A percentile compares a stretch with the other conserved stretches of the same genome.
phyloP scores from a whole-genome alignment of 768 basidiomycete species.

The Gloeostereum incarnatum region DNA sequence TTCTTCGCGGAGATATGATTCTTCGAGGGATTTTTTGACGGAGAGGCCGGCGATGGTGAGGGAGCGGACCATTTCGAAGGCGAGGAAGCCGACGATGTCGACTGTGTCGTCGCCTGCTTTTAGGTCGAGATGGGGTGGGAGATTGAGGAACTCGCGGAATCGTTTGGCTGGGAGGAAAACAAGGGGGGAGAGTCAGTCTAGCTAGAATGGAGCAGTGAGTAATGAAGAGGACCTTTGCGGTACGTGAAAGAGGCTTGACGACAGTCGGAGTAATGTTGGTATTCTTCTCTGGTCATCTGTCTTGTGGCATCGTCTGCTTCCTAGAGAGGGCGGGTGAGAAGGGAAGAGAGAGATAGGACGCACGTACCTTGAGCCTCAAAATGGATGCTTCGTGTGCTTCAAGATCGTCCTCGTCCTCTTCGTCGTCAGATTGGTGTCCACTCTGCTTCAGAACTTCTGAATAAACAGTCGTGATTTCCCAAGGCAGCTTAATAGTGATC shows the following conservation, averaged over 20 bases:
- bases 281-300: slow-evolving; percentile 95
- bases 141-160: slow-evolving; percentile 89
- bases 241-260: slow-evolving; percentile 96
- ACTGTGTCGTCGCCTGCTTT: slow-evolving; percentile 91
- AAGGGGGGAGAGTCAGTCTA: neutral
- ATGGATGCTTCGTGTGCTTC: slow-evolving; percentile 96
- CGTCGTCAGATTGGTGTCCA: slow-evolving; percentile 83
- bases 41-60: slow-evolving; percentile 83
- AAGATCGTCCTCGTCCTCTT: slow-evolving; percentile 93
- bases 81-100: slow-evolving; percentile 94
- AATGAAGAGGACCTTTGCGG: slow-evolving; percentile 69
- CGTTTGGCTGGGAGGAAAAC: slow-evolving; percentile 61
- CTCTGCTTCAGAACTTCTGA: slow-evolving; percentile 72
- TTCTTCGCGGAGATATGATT: slow-evolving; percentile 58
- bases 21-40: slow-evolving; percentile 73
- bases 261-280: slow-evolving; percentile 95
- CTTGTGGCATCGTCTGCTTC: slow-evolving; percentile 94
- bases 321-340: slow-evolving; percentile 20
- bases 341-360: neutral
- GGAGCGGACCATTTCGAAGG: slow-evolving; percentile 95
- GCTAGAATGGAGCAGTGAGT: neutral
- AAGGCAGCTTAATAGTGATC: slow-evolving; percentile 90
- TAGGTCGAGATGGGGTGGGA: slow-evolving; percentile 78
- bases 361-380: slow-evolving; percentile 61
- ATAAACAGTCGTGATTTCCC: slow-evolving; percentile 91